phyloP scores from a whole-genome alignment of 2,329 filamentous ascomycete species.

The Trichoderma hamatum region DNA sequence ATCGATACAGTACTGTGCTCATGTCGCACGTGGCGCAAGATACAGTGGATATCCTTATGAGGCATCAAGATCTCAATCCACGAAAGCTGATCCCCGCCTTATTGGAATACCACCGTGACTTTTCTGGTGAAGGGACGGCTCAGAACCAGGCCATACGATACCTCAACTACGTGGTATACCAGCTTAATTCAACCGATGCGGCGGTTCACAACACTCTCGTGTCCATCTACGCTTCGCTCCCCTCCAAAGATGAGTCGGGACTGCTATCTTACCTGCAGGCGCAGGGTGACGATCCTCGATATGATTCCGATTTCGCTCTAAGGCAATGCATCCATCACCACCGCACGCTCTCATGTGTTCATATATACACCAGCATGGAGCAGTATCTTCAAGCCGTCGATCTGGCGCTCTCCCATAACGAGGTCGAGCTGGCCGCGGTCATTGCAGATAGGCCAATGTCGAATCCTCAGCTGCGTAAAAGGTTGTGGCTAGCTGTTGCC shows the following conservation, averaged over 20 bases:
- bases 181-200: conserved; percentile 76
- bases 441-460: conserved; percentile 86
- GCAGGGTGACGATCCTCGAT: conserved; percentile 82
- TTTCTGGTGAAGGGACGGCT: conserved; percentile 61
- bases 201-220: conserved; percentile 97
- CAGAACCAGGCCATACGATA: conserved; percentile 94
- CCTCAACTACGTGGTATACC: conserved; percentile 88
- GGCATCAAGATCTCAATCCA: conserved; percentile 81
- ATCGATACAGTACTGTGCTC: conserved; percentile 94
- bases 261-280: conserved; percentile 88
- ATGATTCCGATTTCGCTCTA: conserved; percentile 94
- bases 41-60: conserved; percentile 92
- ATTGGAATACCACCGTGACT: conserved; percentile 86
- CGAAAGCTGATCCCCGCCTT: conserved; percentile 90
- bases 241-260: conserved; percentile 80
- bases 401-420: conserved; percentile 84
- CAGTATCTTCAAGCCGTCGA: conserved; percentile 94
- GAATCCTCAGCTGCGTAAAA: conserved; percentile 80
- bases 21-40: conserved; percentile 87
- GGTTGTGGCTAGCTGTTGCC: conserved; percentile 92
- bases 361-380: conserved; percentile 96
- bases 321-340: conserved; percentile 93
- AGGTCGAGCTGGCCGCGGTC: conserved; percentile 84
- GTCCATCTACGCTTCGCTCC: conserved; percentile 89
- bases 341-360: conserved; percentile 89